Evolutionary conservation across 1,139 yeast genomes (phyloP), one percentile per base, ranked within the genome.

Genomic region (Pichia sp.): DNA sequence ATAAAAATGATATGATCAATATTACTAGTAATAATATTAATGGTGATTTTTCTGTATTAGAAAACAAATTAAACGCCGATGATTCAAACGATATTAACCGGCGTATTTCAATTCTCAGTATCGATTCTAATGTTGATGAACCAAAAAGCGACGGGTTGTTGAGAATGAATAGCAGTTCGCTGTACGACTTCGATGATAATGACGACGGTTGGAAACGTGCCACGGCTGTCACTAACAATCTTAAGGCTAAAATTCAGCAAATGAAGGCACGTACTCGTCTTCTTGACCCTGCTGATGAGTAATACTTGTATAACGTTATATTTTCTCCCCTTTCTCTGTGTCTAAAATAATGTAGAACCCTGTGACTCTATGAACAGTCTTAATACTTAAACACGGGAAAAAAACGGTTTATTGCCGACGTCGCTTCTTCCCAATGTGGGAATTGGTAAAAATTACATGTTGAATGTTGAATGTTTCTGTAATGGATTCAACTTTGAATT

Each of bases 151-250:
- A 42, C 7, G 53, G 36, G 10, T 9, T 35, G 6, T 30, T 42
- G 3, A 39, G 36, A 12, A 12, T 38, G 4, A 16, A 22, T 6
- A 25, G 28, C 12, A 44, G 39, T 16, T 33, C 49, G 3, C 30
- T 56, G 7, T 62, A 57, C 55, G 68, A 49, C 47, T 58, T 68
- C 40, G 74, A 71, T 43, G 66, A 71, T 35, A 74, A 72, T 44
- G 87, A 80, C 54, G 95, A 85, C 48, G 80, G 83, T 55, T 89
- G 96, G 96, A 78, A 76, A 57, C 75, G 92, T 42, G 96, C 96
- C 0, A 92, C 94, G 0, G 95, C 86, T 54, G 94, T 87, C 12
- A 89, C 97, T 1, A 78, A 80, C 16, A 94, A 85, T 61, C 51
- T 60, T 26, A 84, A 84, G 60, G 95, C 89, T 1, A 69, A 96